Evolutionary conservation across 768 basidiomycete genomes (phyloP).

Genomic region (Lentinula sp.): DNA sequence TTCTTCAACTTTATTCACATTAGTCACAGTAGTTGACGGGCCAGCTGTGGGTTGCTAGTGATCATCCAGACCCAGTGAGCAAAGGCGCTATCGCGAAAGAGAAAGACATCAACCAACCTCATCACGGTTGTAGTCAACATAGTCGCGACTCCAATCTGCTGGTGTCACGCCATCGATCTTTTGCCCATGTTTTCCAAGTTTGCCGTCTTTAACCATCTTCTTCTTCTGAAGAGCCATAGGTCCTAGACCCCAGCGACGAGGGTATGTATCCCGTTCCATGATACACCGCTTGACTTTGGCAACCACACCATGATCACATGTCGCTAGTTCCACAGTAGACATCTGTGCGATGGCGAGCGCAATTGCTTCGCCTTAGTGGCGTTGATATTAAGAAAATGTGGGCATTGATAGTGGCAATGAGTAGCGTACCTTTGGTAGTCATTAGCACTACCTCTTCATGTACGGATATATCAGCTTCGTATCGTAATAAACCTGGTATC

Average conservation of each 20-base stretch:
- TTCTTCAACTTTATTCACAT: constrained; percentile 14
- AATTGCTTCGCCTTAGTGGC: constrained; percentile 69
- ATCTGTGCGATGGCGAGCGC: constrained; percentile 94
- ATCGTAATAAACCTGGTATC: constrained; percentile 97
- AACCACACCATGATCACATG: constrained; percentile 97
- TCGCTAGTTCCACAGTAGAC: constrained; percentile 97
- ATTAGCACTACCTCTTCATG: constrained; percentile 97
- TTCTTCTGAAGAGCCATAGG: constrained; percentile 97
- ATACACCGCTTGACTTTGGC: constrained; percentile 99
- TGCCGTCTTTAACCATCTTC: constrained; percentile 97
- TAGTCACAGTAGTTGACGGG: constrained; percentile 19
- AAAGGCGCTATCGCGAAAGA: neutral
- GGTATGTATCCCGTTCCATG: constrained; percentile 99
- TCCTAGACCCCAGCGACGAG: constrained; percentile 97
- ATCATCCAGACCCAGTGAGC: constrained; percentile 9
- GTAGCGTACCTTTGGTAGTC: constrained; percentile 84
- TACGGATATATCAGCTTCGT: constrained; percentile 90
- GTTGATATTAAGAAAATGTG: neutral
- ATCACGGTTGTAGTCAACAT: constrained; percentile 87
- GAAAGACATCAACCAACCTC: constrained; percentile 18
- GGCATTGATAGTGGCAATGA: neutral
- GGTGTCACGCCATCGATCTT: constrained; percentile 86
- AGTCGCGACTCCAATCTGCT: constrained; percentile 84
- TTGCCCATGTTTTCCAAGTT: constrained; percentile 92
- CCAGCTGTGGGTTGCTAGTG: constrained; percentile 34